These are phyloP conservation scores for Guyanaporus albipodus DNA, from an alignment of 768 basidiomycete species.

Conservation along the genomic window DNA sequence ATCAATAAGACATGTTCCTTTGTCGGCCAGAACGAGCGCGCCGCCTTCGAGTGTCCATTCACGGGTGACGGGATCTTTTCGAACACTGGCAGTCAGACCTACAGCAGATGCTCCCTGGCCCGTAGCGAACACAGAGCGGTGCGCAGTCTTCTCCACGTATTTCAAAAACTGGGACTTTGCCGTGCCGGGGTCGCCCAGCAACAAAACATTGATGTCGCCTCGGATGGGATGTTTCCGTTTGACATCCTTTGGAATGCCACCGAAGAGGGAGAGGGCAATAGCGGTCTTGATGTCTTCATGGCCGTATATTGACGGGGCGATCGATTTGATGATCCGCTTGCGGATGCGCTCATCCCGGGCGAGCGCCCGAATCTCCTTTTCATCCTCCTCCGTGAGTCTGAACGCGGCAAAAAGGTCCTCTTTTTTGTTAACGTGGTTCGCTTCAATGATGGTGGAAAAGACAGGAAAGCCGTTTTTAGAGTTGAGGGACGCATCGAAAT, in stretches of 20 bases:
- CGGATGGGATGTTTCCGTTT: conserved; percentile 94
- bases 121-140: conserved; percentile 95
- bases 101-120: conserved; percentile 98
- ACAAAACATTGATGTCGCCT: conserved; percentile 95
- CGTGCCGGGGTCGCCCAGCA: conserved; percentile 97
- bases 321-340: conserved; percentile 97
- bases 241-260: conserved; percentile 93
- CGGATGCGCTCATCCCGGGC: conserved; percentile 91
- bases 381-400: conserved; percentile 95
- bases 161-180: conserved; percentile 99
- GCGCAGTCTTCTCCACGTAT: conserved; percentile 98
- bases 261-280: conserved; percentile 90
- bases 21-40: conserved; percentile 96
- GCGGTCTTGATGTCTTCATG: conserved; percentile 99
- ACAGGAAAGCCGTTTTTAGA: conserved; percentile 99
- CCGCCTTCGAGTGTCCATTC: conserved; percentile 99
- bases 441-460: conserved; percentile 97
- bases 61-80: conserved; percentile 93
- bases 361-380: conserved; percentile 83
- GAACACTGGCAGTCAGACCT: conserved; percentile 97
- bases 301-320: conserved; percentile 98
- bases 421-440: conserved; percentile 98
- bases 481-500: conserved; percentile 97
- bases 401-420: conserved; percentile 99
- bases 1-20: conserved; percentile 96